A percentile compares a stretch with the other conserved stretches of the same genome.
Conservation (phyloP, 805 yeast genomes). For the Kodamaea kakaduensis region DNA sequence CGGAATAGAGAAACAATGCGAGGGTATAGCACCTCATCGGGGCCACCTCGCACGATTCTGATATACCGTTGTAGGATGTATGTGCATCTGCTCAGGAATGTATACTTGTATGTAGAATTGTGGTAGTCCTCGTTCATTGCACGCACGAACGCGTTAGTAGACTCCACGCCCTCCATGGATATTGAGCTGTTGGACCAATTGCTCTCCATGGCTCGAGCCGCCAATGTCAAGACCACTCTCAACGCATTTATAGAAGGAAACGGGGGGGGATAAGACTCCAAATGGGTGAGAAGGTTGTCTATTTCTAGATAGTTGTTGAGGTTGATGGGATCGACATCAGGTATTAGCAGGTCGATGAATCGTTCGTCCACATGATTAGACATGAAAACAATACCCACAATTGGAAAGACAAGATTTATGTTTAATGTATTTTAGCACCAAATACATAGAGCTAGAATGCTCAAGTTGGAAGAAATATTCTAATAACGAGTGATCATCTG, state of each 20-base stretch:
- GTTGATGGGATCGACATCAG: conserved; percentile 19
- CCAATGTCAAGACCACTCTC: conserved; percentile 30
- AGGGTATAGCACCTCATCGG: conserved; percentile 5
- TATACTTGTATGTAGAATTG: conserved; percentile 14
- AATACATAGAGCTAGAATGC: no score
- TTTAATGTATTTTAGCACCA: no score
- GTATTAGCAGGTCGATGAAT: conserved; percentile 20
- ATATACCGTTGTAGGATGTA: conserved; percentile 14
- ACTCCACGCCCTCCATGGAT: conserved; percentile 18
- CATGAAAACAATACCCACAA: no score
- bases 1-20: conserved; percentile 8
- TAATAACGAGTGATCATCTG: no score
- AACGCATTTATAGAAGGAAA: conserved; percentile 27
- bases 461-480: no score
- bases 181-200: conserved; percentile 23
- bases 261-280: conserved; percentile 20
- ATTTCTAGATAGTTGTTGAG: conserved; percentile 26
- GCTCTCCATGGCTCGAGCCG: conserved; percentile 23
- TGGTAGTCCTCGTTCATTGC: conserved; percentile 20
- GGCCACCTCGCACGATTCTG: conserved; percentile 4
- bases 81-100: conserved; percentile 20
- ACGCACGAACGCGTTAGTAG: conserved; percentile 19
- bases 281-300: conserved; percentile 24
- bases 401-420: no score
- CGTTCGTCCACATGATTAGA: conserved; percentile 8